Evolutionary conservation across 768 basidiomycete species (phyloP).

Genomic region (Russula olivacea): DNA sequence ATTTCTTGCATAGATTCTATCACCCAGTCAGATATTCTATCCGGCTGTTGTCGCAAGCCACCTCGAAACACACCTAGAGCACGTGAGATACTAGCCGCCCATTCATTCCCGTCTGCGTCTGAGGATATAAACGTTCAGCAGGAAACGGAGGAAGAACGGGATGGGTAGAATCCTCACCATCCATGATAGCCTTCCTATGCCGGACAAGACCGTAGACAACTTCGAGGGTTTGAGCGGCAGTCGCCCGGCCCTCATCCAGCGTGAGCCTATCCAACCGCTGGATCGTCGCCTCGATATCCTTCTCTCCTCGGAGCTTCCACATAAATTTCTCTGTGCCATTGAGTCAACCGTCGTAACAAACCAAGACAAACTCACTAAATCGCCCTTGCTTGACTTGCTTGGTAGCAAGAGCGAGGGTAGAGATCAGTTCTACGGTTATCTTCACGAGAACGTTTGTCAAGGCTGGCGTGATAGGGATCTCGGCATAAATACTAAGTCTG

Average conservation of each 20-base stretch:
- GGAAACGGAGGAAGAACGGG: no score
- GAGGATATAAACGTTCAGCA: no score
- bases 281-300: neutral
- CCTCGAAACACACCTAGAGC: no score
- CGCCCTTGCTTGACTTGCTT: neutral
- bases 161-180: neutral
- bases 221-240: slow-evolving; percentile 1
- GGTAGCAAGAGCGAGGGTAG: neutral
- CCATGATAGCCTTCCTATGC: neutral
- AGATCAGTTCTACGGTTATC: slow-evolving; percentile 1
- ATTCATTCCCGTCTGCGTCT: no score
- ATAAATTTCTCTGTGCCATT: slow-evolving; percentile 2
- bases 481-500: no score
- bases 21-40: no score
- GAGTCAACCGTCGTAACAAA: neutral
- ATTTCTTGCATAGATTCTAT: no score
- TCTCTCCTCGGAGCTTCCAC: slow-evolving; percentile 6
- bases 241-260: neutral
- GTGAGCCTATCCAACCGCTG: slow-evolving; percentile 1
- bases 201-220: neutral
- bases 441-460: neutral
- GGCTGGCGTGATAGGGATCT: no score
- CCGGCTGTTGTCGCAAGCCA: no score
- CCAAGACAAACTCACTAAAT: neutral
- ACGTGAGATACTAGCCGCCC: no score